phyloP scores from a whole-genome alignment of 169 alveolate species.

The Plasmodium chabaudi region DNA sequence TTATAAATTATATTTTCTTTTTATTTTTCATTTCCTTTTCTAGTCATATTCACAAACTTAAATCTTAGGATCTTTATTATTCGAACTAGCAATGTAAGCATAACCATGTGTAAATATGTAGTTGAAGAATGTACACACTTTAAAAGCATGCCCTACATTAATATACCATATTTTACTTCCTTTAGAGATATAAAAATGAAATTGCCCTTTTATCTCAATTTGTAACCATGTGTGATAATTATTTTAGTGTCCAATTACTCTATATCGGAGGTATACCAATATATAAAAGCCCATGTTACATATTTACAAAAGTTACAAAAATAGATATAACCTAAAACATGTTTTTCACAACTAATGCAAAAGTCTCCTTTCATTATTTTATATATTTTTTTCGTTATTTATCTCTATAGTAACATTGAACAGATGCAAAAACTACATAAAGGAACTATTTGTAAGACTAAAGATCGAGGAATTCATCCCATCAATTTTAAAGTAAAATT shows the following conservation, averaged over 20 bases:
- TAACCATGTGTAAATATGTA: neutral
- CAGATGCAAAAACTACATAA: constrained; percentile 31
- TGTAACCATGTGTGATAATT: constrained; percentile 43
- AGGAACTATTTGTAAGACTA: constrained; percentile 17
- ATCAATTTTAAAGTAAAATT: constrained; percentile 19
- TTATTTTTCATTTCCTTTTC: neutral
- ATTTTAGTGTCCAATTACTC: constrained; percentile 30
- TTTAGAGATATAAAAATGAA: constrained; percentile 60
- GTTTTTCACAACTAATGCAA: neutral
- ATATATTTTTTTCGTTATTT: constrained; percentile 3
- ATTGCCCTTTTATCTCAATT: constrained; percentile 9
- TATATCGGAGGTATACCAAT: constrained; percentile 35
- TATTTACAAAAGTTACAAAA: neutral
- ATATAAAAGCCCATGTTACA: too few species aligned
- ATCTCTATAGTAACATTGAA: constrained; percentile 23
- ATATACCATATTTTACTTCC: neutral
- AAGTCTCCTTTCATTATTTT: neutral
- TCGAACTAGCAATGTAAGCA: constrained; percentile 63
- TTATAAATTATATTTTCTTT: too few species aligned
- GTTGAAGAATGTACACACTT: neutral
- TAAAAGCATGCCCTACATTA: neutral
- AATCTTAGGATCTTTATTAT: constrained; percentile 42
- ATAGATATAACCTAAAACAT: neutral
- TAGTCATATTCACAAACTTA: constrained; percentile 40
- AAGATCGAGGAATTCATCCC: constrained; percentile 47